Evolutionary conservation across 1,139 yeast species (phyloP), one percentile per base, ranked within the genome.

Genomic region (Yamadazyma mexicana): DNA sequence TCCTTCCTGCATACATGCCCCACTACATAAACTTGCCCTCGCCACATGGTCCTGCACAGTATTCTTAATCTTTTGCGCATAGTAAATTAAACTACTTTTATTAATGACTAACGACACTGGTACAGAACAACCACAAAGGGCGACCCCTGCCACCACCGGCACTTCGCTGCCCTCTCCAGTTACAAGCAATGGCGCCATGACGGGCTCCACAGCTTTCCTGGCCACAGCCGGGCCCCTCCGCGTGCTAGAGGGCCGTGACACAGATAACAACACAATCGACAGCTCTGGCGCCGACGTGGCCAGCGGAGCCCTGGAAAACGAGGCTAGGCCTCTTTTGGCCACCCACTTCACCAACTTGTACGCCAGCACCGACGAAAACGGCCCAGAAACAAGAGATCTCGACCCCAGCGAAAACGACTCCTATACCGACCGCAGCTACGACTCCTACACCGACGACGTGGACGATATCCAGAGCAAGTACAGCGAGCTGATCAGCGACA

Each of bases 401-500:
- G 35, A 34, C 14, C n/a, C 16, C 28, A 14, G 15, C 14, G 28
- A 29, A 26, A 20, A 26, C 31, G 25, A 16, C 9, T 27, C 16
- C 14, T 8, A 18, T 9, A 24, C 16, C 24, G 31, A 23, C 28
- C 22, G 8, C 8, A 20, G 22, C 22, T 27, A 28, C 14, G 17
- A 24, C 26, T 15, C 18, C 20, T 10, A 14, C 31, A 16, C n/a
- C 4, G 20, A 15, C 16, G 24, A 8, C 15, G 17, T 12, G 8
- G 14, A 28, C 11, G 25, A 27, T 10, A 8, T 27, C 9, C 17
- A 15, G 22, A 42, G 43, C 31, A 39, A 28, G 17, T 42, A 41
- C 30, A 29, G 38, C 18, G 43, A 36, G 17, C 45, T 40, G 45
- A 32, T 44, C 10, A 43, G 49, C 11, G 52, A 47, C 22, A 47